Conservation (phyloP, 345 rosid genomes). For the Populus euphratica region DNA sequence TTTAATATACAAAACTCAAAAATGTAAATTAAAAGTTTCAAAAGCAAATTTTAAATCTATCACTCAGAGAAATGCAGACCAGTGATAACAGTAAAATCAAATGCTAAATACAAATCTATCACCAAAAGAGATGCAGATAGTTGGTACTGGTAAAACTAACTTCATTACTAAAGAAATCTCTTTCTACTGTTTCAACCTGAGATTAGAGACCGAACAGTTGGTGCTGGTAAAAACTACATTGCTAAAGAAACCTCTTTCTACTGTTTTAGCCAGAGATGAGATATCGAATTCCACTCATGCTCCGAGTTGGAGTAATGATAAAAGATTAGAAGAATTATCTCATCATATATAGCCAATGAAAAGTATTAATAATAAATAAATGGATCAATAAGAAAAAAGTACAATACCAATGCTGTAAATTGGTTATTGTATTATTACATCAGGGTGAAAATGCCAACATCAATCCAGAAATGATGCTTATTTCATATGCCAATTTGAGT, state of each 20-base stretch:
- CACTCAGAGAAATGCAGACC: too few species aligned
- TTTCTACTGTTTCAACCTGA: background rate
- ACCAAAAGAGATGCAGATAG: too few species aligned
- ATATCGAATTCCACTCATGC: background rate
- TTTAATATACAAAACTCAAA: background rate
- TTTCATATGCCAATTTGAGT: constrained; percentile 10
- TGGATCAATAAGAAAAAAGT: background rate
- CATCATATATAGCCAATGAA: background rate
- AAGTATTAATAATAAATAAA: too few species aligned
- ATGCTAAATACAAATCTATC: too few species aligned
- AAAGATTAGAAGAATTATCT: background rate
- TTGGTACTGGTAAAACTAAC: too few species aligned
- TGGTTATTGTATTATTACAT: background rate
- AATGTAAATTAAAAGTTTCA: background rate
- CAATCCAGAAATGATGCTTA: background rate
- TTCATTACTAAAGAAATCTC: background rate
- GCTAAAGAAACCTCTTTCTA: background rate
- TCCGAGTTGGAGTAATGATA: background rate
- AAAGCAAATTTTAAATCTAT: background rate
- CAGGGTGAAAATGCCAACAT: constrained; percentile 1
- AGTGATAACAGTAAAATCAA: too few species aligned
- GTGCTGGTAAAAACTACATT: background rate
- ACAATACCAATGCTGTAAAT: background rate
- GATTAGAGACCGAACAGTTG: too few species aligned
- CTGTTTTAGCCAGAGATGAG: background rate